Evolutionary conservation across 306 rosid genomes (phyloP).

Genomic region (Ormosia semicastrata): DNA sequence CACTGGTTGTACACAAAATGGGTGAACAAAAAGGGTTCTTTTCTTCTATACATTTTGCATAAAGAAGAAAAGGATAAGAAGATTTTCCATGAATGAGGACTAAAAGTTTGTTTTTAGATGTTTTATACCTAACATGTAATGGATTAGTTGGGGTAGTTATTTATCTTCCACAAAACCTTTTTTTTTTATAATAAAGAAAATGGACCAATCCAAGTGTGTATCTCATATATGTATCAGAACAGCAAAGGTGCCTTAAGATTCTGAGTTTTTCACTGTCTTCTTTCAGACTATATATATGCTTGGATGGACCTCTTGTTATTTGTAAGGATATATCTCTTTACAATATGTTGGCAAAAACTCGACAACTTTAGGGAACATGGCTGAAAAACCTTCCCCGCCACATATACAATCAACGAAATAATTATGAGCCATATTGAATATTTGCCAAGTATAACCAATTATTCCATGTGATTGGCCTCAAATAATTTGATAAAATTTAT

Average conservation of each 20-base stretch:
- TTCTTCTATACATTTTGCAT: background rate
- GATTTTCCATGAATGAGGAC: background rate
- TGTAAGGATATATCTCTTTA: background rate
- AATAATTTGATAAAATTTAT: conserved; percentile 5
- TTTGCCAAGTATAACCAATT: background rate
- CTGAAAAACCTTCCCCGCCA: background rate
- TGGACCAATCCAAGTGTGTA: background rate
- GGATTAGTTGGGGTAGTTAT: background rate
- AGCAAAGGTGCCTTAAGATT: background rate
- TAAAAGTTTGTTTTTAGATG: background rate
- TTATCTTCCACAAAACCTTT: background rate
- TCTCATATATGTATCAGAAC: background rate
- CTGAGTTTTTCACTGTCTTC: background rate
- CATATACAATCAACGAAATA: background rate
- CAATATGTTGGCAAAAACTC: background rate
- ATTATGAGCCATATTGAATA: background rate
- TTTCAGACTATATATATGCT: background rate
- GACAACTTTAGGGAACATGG: background rate
- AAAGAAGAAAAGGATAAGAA: background rate
- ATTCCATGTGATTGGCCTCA: background rate
- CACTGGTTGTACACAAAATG: background rate
- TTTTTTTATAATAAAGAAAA: background rate
- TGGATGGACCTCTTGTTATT: background rate
- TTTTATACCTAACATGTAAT: background rate
- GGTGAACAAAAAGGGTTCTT: background rate